phyloP scores from a whole-genome alignment of 768 basidiomycete genomes.

The Trametes elegans region DNA sequence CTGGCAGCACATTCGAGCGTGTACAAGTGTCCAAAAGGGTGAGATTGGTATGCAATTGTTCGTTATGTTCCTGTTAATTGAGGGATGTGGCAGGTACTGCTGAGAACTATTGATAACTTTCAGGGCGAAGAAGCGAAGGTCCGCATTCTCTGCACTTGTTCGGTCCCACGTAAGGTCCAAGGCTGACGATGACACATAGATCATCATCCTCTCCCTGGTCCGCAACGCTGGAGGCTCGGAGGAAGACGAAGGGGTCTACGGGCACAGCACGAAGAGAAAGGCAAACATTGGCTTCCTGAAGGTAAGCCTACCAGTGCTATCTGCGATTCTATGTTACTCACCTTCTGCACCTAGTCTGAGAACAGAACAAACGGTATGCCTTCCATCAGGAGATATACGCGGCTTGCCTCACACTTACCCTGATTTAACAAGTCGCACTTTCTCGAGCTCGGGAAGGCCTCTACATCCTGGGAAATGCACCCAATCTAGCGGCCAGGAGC shows the following conservation, averaged over 20 bases:
- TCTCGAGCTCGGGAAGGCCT: constrained; percentile 74
- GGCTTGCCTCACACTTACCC: constrained; percentile 7
- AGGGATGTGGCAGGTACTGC: constrained; percentile 55
- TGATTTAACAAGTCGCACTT: constrained; percentile 50
- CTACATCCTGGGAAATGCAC: constrained; percentile 68
- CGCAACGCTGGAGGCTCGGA: constrained; percentile 58
- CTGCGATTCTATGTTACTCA: too few species aligned
- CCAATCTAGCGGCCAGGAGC: constrained; percentile 47
- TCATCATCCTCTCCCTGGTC: constrained; percentile 73
- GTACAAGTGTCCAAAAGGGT: constrained; percentile 54
- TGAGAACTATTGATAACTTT: constrained; percentile 76
- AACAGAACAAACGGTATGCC: constrained; percentile 55
- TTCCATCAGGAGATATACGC: neutral
- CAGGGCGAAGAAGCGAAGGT: constrained; percentile 73
- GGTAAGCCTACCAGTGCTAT: constrained; percentile 39
- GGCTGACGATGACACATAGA: too few species aligned
- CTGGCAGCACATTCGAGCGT: constrained; percentile 36
- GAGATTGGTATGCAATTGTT: constrained; percentile 16
- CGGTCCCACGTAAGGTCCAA: too few species aligned
- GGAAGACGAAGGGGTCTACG: constrained; percentile 34
- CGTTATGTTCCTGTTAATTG: too few species aligned
- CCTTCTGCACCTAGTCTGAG: constrained; percentile 41
- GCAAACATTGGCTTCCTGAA: constrained; percentile 67
- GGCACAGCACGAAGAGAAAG: neutral
- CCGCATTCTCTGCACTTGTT: neutral